Evolutionary conservation across 768 basidiomycete genomes (phyloP), one percentile per base, ranked within the genome.

Genomic region (Strobilomyces dryophilus): DNA sequence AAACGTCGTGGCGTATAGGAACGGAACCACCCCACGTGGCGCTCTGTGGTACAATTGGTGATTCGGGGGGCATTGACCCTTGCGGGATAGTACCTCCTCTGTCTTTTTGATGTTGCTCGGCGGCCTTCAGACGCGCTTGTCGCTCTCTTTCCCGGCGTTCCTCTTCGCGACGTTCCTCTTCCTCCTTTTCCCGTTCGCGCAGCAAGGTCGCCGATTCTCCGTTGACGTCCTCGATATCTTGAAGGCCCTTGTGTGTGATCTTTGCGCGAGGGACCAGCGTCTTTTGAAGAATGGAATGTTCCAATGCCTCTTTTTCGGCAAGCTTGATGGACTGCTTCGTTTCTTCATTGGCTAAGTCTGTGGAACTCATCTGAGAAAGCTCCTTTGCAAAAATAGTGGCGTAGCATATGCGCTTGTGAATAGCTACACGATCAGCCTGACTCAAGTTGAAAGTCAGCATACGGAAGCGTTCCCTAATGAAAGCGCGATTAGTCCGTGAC

Each of bases 191-290:
- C 20, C 77, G 71, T 42, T 74, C 69, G 36, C 67, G 70, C n/a
- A 60, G 24, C 60, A 74, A 70, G 44, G 58, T 52, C 24, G 51
- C 49, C 18, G 69, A 69, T 58, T 83, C 80, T 14, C 83, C 85
- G 60, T 82, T 81, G 50, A 85, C 71, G 67, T 84, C 85, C 68
- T 95, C 92, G 63, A 95, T 92, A 62, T 92, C 87, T 75, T 94
- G 86, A 56, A 94, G 72, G 48, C 92, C 92, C 71, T 95, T 95
- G 76, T 94, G 92, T 26, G 92, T 95, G 55, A 92, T 87, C 70
- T 94, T 95, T 49, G 92, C 89, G 34, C 81, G 78, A 32, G 79
- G 75, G 21, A 80, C 77, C 9, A 75, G 73, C 9, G 80, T 76
- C 69, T 86, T 89, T 65, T 83, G 79, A 54, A 94, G 73, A 60